These are phyloP conservation scores for Tylopilus cervinicoccineus DNA, from an alignment of 768 basidiomycete genomes.

Conservation along the genomic window DNA sequence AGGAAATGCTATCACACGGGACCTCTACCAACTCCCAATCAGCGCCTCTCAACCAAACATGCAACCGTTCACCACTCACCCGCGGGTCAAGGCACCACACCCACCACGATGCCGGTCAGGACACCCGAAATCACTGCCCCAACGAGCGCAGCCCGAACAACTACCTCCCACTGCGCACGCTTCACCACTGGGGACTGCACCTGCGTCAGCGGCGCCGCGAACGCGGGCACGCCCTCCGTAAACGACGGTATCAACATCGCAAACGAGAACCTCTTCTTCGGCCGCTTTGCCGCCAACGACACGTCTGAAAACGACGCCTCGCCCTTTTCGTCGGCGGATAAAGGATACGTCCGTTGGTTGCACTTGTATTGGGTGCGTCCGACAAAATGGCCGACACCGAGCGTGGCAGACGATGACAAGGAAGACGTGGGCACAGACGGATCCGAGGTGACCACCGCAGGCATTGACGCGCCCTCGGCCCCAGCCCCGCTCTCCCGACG, in stretches of 20 bases:
- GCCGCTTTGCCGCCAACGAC: background rate
- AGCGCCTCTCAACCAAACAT: too few species aligned
- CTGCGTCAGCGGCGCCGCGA: slow-evolving; percentile 63
- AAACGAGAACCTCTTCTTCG: background rate
- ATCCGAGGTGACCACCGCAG: too few species aligned
- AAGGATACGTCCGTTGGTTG: slow-evolving; percentile 15
- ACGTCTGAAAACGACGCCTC: background rate
- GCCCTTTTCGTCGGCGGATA: too few species aligned
- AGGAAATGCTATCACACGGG: background rate
- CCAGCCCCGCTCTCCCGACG: background rate
- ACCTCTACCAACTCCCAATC: background rate
- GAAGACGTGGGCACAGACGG: too few species aligned
- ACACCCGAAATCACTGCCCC: slow-evolving; percentile 39
- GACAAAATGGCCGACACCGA: slow-evolving; percentile 6
- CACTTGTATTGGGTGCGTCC: slow-evolving; percentile 31
- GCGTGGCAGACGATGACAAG: background rate
- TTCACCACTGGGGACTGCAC: slow-evolving; percentile 66
- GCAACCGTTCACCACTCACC: too few species aligned
- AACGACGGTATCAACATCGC: slow-evolving; percentile 27
- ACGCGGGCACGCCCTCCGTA: slow-evolving; percentile 56
- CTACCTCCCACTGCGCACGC: slow-evolving; percentile 85
- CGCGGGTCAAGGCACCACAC: slow-evolving; percentile 6
- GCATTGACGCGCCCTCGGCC: background rate
- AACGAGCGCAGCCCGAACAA: slow-evolving; percentile 52
- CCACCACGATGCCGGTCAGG: slow-evolving; percentile 31